Evolutionary conservation across 371 early-diverging fungal species (phyloP).

Genomic region (Apophysomyces trapeziformis): DNA sequence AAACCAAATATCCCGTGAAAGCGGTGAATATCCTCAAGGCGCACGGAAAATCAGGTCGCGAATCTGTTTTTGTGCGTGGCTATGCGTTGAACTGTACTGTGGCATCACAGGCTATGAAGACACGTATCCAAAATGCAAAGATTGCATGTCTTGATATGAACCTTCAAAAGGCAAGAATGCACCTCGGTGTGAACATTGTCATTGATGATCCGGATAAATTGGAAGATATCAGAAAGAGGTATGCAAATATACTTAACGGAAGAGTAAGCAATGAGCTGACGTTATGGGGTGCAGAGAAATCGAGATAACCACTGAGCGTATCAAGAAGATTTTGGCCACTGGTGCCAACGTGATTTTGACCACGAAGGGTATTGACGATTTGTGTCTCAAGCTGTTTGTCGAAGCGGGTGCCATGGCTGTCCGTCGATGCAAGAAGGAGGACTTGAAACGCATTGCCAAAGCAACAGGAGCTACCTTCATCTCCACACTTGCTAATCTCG

Average conservation of each 20-base stretch:
- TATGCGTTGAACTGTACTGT: slow-evolving; percentile 99
- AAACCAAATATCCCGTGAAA: slow-evolving; percentile 95
- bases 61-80: slow-evolving; percentile 92
- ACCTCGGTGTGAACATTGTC: slow-evolving; percentile 97
- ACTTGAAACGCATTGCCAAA: slow-evolving; percentile 97
- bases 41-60: slow-evolving; percentile 96
- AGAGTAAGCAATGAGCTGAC: not conserved
- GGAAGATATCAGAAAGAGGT: slow-evolving; percentile 97
- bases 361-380: slow-evolving; percentile 99
- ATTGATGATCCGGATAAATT: slow-evolving; percentile 98
- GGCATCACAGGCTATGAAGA: slow-evolving; percentile 97
- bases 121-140: slow-evolving; percentile 87
- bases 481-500: slow-evolving; percentile 97
- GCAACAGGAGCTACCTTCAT: slow-evolving; percentile 97
- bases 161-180: slow-evolving; percentile 99
- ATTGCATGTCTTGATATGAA: slow-evolving; percentile 99
- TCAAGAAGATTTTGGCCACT: slow-evolving; percentile 93
- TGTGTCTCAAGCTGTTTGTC: slow-evolving; percentile 97
- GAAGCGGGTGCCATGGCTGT: slow-evolving; percentile 95
- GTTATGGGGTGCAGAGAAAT: slow-evolving; percentile 69
- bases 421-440: slow-evolving; percentile 97
- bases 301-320: slow-evolving; percentile 96
- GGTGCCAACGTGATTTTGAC: slow-evolving; percentile 99
- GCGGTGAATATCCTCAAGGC: slow-evolving; percentile 99
- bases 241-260: slow-evolving; percentile 1